These are phyloP conservation scores for Linderina pennispora DNA, from an alignment of 192 early-diverging fungal species.

Conservation along the genomic window DNA sequence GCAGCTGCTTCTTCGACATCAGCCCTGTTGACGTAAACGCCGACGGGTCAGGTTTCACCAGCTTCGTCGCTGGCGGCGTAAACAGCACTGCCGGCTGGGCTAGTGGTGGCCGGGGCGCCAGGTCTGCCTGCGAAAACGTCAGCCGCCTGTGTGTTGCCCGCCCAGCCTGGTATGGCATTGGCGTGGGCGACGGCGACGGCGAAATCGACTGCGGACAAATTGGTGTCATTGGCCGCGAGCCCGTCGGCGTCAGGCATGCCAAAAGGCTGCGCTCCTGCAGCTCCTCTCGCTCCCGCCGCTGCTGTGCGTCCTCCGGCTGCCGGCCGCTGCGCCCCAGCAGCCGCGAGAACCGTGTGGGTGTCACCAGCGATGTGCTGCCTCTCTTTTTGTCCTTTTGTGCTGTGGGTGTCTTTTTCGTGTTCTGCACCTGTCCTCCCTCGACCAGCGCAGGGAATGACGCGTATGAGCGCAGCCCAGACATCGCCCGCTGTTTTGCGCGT, in stretches of 20 bases:
- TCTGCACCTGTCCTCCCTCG: too few species aligned
- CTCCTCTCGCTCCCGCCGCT: too few species aligned
- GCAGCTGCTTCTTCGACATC: conserved; percentile 41
- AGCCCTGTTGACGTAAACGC: conserved; percentile 46
- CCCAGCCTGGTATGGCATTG: neutral
- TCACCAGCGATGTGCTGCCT: too few species aligned
- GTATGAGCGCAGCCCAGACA: conserved; percentile 10
- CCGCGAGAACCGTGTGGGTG: conserved; percentile 12
- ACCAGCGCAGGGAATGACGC: conserved; percentile 38
- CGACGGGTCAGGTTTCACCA: conserved; percentile 44
- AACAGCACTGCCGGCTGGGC: conserved; percentile 25
- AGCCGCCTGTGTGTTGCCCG: conserved; percentile 23
- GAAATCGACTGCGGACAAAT: conserved; percentile 1
- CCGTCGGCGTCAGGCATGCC: conserved; percentile 17
- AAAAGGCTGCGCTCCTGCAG: conserved; percentile 16
- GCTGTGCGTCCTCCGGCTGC: neutral
- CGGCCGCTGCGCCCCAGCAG: conserved; percentile 1
- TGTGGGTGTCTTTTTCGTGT: too few species aligned
- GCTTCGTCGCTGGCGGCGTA: conserved; percentile 47
- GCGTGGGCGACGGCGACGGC: conserved; percentile 17
- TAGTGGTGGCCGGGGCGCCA: conserved; percentile 9
- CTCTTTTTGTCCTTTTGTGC: too few species aligned
- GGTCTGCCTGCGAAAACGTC: conserved; percentile 26
- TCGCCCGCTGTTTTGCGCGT: conserved; percentile 5
- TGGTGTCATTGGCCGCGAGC: neutral